Evolutionary conservation across 176 grass and related monocot species (phyloP), one percentile per base, ranked within the genome.

Genomic region (Avena eriantha): DNA sequence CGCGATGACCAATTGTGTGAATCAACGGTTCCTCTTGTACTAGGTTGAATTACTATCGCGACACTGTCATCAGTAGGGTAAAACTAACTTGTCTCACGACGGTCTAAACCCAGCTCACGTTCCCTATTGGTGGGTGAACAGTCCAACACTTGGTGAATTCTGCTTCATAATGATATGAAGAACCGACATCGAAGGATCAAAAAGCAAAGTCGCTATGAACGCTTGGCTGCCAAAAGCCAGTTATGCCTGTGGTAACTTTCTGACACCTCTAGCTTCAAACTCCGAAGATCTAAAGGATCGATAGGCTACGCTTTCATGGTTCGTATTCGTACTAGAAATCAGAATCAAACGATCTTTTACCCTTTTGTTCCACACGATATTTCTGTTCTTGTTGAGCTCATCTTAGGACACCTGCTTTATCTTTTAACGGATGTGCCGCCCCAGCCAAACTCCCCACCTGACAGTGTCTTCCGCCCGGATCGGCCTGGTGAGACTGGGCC

Each of bases 281-380:
- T 89, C 80, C 82, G 63, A 93, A 88, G 81, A 61, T 88, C 91
- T 90, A 93, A 90, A 90, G 91, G 84, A 90, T 93, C 77, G 63
- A 90, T 88, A 93, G 85, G 91, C 88, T 88, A 90, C 82, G 53
- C 91, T 93, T 93, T 88, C 91, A 93, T 43, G 88, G 84, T 93
- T 93, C 81, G 33, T 82, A 92, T 93, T 93, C 75, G 23, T 86
- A 91, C 78, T 86, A 65, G 55, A 93, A 93, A 93, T 91, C 78
- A 91, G 36, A 93, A 93, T 93, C 85, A 88, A 93, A 88, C 35
- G 73, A 93, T 78, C 79, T 93, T 93, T 93, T 93, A 91, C 89
- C 89, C 83, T 91, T 93, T 93, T 93, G 78, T 93, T 93, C 82
- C 89, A 91, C 82, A 90, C 45, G 72, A 93, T 88, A 93, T 88